Conservation (phyloP, 805 yeast genomes). For the Yamadazyma takamatsuzukensis region DNA sequence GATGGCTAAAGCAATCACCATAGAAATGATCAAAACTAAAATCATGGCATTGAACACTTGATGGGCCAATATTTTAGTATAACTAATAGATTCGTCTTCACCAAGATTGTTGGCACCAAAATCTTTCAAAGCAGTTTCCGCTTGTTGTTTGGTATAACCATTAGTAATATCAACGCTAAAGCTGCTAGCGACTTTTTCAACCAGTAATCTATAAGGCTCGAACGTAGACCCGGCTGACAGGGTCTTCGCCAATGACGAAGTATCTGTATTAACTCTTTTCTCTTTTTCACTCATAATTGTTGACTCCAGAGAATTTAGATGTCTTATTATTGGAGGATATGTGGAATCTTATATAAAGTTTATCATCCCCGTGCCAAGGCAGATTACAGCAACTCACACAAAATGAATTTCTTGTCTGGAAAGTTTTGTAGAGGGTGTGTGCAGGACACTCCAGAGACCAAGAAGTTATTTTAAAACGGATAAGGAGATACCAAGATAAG, state of each 20-base stretch:
- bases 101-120: conserved; percentile 28
- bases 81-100: conserved; percentile 25
- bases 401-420: too few relatives aligned
- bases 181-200: conserved; percentile 31
- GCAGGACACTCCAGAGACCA: too few relatives aligned
- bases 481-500: too few relatives aligned
- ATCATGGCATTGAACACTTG: conserved; percentile 39
- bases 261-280: conserved; percentile 11
- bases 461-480: too few relatives aligned
- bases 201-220: conserved; percentile 29
- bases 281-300: conserved; percentile 9
- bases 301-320: too few relatives aligned
- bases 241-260: conserved; percentile 8
- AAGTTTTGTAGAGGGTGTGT: too few relatives aligned
- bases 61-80: conserved; percentile 28
- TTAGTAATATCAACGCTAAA: conserved; percentile 40
- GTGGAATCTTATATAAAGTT: too few relatives aligned
- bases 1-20: conserved; percentile 36
- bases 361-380: too few relatives aligned
- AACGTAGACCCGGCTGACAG: conserved; percentile 5
- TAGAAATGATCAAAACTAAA: conserved; percentile 33
- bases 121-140: conserved; percentile 8
- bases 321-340: too few relatives aligned
- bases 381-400: too few relatives aligned
- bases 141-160: conserved; percentile 40